Conservation (phyloP, 2,329 filamentous ascomycete species). For the Diaporthe vaccinii region DNA sequence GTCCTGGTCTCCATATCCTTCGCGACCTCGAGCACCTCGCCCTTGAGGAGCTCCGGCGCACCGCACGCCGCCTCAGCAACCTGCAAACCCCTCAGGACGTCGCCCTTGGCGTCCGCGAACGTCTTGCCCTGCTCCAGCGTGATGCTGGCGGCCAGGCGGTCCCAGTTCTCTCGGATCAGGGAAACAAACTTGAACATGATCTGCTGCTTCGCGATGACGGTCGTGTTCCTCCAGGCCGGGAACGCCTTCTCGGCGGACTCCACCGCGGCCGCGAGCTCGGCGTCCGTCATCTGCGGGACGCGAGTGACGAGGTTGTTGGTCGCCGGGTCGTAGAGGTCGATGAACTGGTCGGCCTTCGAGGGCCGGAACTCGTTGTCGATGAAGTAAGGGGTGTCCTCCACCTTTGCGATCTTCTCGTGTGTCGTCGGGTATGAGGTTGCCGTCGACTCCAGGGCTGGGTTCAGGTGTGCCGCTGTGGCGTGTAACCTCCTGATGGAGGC, state of each 20-base stretch:
- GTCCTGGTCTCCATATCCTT: slow-evolving; percentile 92
- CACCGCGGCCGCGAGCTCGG: slow-evolving; percentile 81
- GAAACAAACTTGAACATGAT: slow-evolving; percentile 90
- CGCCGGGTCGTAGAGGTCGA: slow-evolving; percentile 85
- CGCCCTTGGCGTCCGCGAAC: slow-evolving; percentile 84
- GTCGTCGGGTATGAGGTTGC: slow-evolving; percentile 75
- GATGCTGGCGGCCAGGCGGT: slow-evolving; percentile 85
- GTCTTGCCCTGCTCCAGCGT: slow-evolving; percentile 92
- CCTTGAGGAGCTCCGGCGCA: slow-evolving; percentile 85
- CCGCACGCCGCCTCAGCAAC: slow-evolving; percentile 87
- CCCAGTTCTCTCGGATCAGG: slow-evolving; percentile 87
- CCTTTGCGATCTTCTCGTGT: slow-evolving; percentile 78
- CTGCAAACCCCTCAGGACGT: slow-evolving; percentile 85
- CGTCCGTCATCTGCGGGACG: slow-evolving; percentile 85
- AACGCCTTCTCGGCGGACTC: slow-evolving; percentile 83
- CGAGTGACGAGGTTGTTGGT: slow-evolving; percentile 89
- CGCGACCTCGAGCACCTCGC: slow-evolving; percentile 85
- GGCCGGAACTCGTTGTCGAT: slow-evolving; percentile 83
- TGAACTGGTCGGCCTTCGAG: slow-evolving; percentile 78
- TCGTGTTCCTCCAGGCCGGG: slow-evolving; percentile 79
- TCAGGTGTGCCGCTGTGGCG: slow-evolving; percentile 68
- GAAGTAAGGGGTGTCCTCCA: slow-evolving; percentile 83
- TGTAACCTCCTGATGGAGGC: slow-evolving; percentile 67
- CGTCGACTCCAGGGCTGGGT: slow-evolving; percentile 67
- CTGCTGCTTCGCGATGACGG: slow-evolving; percentile 80